These are phyloP conservation scores for Aphanocladium album DNA, from an alignment of 2,329 filamentous ascomycete species.

Conservation along the genomic window DNA sequence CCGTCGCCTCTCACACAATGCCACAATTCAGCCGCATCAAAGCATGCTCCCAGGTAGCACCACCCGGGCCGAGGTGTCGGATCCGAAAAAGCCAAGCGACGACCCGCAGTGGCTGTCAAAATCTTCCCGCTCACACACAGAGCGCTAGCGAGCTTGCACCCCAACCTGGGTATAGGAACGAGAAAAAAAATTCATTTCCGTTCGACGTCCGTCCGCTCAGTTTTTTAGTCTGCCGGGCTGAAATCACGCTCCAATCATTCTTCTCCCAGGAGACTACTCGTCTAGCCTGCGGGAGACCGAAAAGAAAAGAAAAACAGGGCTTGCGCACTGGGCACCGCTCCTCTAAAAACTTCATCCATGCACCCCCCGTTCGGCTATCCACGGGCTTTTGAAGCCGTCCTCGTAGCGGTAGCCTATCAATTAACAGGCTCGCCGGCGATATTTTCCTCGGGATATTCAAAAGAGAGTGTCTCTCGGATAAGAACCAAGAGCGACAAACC, in stretches of 20 bases:
- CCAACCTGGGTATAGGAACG: neutral
- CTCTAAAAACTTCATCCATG: too few relatives aligned
- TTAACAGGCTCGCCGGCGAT: too few relatives aligned
- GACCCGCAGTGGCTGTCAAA: constrained; percentile 2
- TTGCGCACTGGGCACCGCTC: too few relatives aligned
- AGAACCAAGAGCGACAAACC: too few relatives aligned
- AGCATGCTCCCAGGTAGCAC: neutral
- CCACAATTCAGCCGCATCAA: neutral
- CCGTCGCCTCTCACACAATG: too few relatives aligned
- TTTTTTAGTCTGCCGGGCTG: neutral
- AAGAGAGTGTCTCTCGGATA: too few relatives aligned
- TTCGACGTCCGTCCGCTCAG: neutral
- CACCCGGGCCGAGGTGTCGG: neutral
- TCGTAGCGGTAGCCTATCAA: too few relatives aligned
- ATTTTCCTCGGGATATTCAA: too few relatives aligned
- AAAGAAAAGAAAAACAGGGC: neutral
- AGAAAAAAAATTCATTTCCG: neutral
- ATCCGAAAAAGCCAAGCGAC: neutral
- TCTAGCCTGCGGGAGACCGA: neutral
- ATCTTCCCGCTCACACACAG: neutral
- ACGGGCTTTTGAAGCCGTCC: too few relatives aligned
- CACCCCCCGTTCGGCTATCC: too few relatives aligned
- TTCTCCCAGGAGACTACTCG: too few relatives aligned
- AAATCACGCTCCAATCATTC: neutral
- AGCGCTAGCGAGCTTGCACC: neutral